Percentiles rank a stretch among this genome's conserved stretches.
Evolutionary conservation across 371 early-diverging fungal species (phyloP).

Genomic region (Parasitella parasitica): DNA sequence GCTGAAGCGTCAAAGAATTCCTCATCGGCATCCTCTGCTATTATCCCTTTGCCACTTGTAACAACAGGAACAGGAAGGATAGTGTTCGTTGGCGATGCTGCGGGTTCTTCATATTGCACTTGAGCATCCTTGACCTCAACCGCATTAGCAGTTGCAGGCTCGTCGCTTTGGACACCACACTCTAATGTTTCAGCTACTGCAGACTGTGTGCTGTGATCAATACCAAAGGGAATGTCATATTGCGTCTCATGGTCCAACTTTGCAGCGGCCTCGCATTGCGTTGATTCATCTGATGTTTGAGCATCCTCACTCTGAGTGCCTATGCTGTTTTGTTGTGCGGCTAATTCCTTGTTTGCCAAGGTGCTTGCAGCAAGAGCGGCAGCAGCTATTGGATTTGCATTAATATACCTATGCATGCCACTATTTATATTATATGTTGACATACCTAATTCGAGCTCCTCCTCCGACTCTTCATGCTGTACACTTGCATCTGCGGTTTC

Average conservation of each 20-base stretch:
- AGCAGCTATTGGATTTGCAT: background rate
- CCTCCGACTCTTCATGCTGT: slow-evolving; percentile 3
- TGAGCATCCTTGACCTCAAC: slow-evolving; percentile 10
- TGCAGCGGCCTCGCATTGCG: background rate
- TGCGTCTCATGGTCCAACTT: slow-evolving; percentile 9
- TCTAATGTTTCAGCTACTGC: slow-evolving; percentile 1
- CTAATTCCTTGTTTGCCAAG: background rate
- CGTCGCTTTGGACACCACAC: slow-evolving; percentile 14
- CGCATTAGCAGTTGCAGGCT: background rate
- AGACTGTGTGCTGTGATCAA: slow-evolving; percentile 11
- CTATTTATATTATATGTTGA: too few relatives aligned
- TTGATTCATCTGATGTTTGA: background rate
- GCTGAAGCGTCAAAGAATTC: slow-evolving; percentile 18
- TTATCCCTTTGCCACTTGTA: too few relatives aligned
- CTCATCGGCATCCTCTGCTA: slow-evolving; percentile 7
- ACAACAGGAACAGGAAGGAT: background rate
- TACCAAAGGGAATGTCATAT: slow-evolving; percentile 5
- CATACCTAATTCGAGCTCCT: background rate
- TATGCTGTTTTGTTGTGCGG: background rate
- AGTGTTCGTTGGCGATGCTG: background rate
- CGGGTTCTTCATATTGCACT: slow-evolving; percentile 9
- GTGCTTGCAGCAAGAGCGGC: background rate
- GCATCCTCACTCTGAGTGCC: slow-evolving; percentile 9
- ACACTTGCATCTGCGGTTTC: slow-evolving; percentile 4
- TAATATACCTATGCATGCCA: background rate